Conservation (phyloP, 257 asterid species). For the Fraxinus quadrangulata region DNA sequence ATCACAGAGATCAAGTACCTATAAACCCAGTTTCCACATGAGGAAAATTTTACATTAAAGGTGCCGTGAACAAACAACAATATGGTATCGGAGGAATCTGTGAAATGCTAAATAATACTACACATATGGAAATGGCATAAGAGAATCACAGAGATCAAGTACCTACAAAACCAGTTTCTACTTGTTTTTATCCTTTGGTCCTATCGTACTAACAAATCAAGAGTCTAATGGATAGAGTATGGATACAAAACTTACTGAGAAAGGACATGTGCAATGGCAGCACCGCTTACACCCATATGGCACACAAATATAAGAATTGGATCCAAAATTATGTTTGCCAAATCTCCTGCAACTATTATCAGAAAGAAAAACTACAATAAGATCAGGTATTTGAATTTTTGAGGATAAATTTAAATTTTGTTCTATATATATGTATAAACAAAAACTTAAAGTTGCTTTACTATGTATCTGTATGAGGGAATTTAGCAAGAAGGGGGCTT, state of each 20-base stretch:
- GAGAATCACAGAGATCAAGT: too few relatives aligned
- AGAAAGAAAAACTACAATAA: background rate
- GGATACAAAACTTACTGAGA: constrained; percentile 66
- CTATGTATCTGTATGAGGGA: background rate
- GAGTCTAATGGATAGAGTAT: background rate
- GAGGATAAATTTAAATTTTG: background rate
- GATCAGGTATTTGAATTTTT: background rate
- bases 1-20: constrained; percentile 80
- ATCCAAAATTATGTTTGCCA: constrained; percentile 73
- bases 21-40: background rate
- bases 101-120: background rate
- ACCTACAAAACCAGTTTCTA: too few relatives aligned
- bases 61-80: background rate
- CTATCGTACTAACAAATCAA: background rate
- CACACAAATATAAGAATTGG: constrained; percentile 79
- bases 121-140: too few relatives aligned
- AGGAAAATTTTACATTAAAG: background rate
- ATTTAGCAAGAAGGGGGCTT: background rate
- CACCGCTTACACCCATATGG: constrained; percentile 82
- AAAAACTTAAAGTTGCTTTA: background rate
- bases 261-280: constrained; percentile 96
- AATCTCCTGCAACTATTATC: constrained; percentile 72
- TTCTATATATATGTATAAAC: background rate
- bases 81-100: background rate
- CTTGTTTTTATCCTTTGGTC: background rate